Evolutionary conservation across 257 asterid genomes (phyloP), one percentile per base, ranked within the genome.

Genomic region (Rhazya stricta): DNA sequence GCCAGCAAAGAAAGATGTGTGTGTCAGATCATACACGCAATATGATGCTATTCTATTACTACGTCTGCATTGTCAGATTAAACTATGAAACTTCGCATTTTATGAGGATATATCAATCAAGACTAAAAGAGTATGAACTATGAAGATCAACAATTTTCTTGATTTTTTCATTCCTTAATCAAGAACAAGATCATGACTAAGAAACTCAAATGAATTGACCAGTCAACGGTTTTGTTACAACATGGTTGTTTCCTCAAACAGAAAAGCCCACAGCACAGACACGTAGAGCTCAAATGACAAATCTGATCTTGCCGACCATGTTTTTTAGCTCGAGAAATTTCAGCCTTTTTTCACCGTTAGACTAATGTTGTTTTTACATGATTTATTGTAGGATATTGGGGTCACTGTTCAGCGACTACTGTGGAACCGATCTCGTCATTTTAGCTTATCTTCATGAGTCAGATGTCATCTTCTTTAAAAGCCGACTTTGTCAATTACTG

Each of bases 11-110:
- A 32, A 66, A 18, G 53, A 21, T 70, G 30, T 62, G 73, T 42
- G 16, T 70, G 77, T 78, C 74, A 74, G 80, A 54, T 41, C 45
- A 60, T 54, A 48, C 78, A 56, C 78, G 77, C 50, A 67, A 39
- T 71, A 77, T 56, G 57, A 71, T 53, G 74, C 65, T 66, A 67
- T 80, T 67, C 71, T 69, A 74, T 10, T 62, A 56, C 46, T 25
- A 43, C 37, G 19, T 72, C 67, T 36, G 45, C 48, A 57, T 23
- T 6, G 29, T 42, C 13, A 42, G 18, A 39, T n/a, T 36, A 37
- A 6, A 69, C n/a, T 0, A 29, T 29, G 15, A 9, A 23, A 53
- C 60, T 53, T 53, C 15, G 19, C 5, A 18, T 21, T 65, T 32
- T 5, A 36, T 30, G n/a, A 66, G 29, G 70, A 36, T 16, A n/a